Base-by-base conservation (phyloP, 2,329 filamentous ascomycete species). In the Juglanconis sp. region DNA sequence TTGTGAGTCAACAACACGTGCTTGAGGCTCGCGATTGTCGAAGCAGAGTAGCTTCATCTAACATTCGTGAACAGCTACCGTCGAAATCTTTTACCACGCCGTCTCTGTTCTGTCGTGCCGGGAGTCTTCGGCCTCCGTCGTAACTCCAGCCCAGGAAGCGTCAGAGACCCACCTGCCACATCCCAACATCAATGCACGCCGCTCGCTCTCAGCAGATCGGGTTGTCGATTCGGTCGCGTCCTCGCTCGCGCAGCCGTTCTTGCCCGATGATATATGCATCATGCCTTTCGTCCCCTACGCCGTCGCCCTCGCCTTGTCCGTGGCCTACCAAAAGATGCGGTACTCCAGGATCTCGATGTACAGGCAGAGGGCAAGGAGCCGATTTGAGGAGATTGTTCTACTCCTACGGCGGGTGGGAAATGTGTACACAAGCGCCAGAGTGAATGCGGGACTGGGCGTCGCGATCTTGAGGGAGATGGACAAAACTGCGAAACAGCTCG, bases 71-170 rank as follows among this genome's bases (percentile, higher is more conserved):
- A 5, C 42, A 85, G 84, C 79, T 7, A 87, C 85, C 0, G 77
- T 88, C 6, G 85, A 88, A 65, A 79, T 83, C 1, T 80, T 88
- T 15, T 88, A 88, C 65, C 84, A 88, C 65, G 83, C 85, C 3
- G 81, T 88, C 6, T 81, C 84, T 40, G 86, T 88, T 8, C 73
- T 88, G 2, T 87, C 85, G 0, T 87, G 83, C 53, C 79, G 85
- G n/a, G 77, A 81, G 5, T 75, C 80, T 1, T 62, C 65, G 1
- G 66, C 69, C 35, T 65, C 66, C 15, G 72, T 72, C 51, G 52
- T 46, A 3, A 66, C 68, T 4, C 74, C 10, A 72, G 77, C 48
- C 73, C 74, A 24, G 61, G 30, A 11, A 17, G 71, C 36, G 73
- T 47, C 77, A 74, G 38, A 74, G 72, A 32, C 67, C 56, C 56